These are phyloP conservation scores for Podospora pseudopauciseta DNA, from an alignment of 495 filamentous ascomycete genomes.

Conservation along the genomic window DNA sequence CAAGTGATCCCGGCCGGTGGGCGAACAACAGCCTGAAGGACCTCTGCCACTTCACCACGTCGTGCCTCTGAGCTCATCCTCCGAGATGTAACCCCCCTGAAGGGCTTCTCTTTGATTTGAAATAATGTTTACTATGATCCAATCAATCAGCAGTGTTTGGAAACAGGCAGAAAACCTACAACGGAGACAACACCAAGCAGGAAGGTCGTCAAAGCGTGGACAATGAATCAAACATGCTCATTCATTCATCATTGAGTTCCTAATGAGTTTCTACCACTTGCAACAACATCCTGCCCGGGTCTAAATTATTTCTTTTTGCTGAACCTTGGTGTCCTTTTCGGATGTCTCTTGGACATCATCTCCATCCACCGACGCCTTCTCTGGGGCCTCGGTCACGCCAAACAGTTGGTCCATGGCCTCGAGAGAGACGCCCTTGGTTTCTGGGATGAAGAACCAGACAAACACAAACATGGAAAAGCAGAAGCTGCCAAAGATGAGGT, in stretches of 20 bases:
- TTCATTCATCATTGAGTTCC: background rate
- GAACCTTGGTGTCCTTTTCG: conserved; percentile 9
- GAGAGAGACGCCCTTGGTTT: conserved; percentile 59
- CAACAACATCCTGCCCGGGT: background rate
- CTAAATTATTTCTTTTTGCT: conserved; percentile 8
- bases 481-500: conserved; percentile 57
- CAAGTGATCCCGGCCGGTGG: conserved; percentile 1
- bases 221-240: background rate
- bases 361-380: conserved; percentile 15
- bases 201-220: conserved; percentile 1
- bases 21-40: conserved; percentile 1
- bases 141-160: background rate
- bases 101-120: background rate
- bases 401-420: conserved; percentile 41
- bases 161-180: background rate
- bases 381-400: conserved; percentile 28
- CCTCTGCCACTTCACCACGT: background rate
- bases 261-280: background rate
- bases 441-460: conserved; percentile 68
- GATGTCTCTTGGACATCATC: background rate
- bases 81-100: conserved; percentile 9
- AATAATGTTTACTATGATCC: background rate
- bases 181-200: background rate
- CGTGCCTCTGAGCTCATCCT: background rate
- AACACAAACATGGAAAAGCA: conserved; percentile 65